These are phyloP conservation scores for Trypanosoma scelopori DNA, from an alignment of 208 protist genomes.

Conservation along the genomic window DNA sequence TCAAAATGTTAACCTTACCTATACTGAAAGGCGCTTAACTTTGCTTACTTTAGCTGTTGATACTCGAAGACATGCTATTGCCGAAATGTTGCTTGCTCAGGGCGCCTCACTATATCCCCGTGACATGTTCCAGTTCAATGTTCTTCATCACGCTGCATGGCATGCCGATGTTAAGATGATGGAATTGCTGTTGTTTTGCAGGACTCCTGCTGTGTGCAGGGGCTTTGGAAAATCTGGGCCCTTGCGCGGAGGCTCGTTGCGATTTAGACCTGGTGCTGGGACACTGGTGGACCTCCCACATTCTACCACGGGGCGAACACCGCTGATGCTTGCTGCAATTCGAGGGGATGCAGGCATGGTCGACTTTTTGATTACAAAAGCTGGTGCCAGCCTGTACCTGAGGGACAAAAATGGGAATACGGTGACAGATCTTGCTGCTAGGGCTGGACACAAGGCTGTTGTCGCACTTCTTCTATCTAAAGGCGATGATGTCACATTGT, in stretches of 20 bases:
- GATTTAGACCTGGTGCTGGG: conserved; percentile 47
- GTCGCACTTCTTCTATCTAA: conserved; percentile 47
- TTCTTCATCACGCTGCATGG: conserved; percentile 82
- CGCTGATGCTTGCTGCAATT: conserved; percentile 81
- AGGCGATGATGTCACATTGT: conserved; percentile 36
- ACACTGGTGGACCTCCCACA: conserved; percentile 68
- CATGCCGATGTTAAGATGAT: conserved; percentile 56
- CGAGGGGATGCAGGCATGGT: conserved; percentile 51
- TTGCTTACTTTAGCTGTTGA: conserved; percentile 73
- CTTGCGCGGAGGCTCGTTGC: not conserved
- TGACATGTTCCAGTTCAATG: conserved; percentile 70
- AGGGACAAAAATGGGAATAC: conserved; percentile 51
- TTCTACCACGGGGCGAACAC: conserved; percentile 57
- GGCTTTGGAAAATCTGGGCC: not conserved
- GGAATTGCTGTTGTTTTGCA: conserved; percentile 51
- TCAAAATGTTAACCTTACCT: conserved; percentile 77
- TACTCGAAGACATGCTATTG: conserved; percentile 46
- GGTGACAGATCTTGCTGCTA: conserved; percentile 71
- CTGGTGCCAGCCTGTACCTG: conserved; percentile 43
- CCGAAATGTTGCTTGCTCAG: conserved; percentile 48
- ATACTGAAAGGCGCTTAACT: conserved; percentile 59
- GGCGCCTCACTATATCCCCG: conserved; percentile 56
- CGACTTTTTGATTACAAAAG: conserved; percentile 56
- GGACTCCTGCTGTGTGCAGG: not conserved
- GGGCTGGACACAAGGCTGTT: conserved; percentile 54